These are phyloP conservation scores for Lasiosphaeriaceae sp. DNA, from an alignment of 495 filamentous ascomycete species.

Conservation along the genomic window DNA sequence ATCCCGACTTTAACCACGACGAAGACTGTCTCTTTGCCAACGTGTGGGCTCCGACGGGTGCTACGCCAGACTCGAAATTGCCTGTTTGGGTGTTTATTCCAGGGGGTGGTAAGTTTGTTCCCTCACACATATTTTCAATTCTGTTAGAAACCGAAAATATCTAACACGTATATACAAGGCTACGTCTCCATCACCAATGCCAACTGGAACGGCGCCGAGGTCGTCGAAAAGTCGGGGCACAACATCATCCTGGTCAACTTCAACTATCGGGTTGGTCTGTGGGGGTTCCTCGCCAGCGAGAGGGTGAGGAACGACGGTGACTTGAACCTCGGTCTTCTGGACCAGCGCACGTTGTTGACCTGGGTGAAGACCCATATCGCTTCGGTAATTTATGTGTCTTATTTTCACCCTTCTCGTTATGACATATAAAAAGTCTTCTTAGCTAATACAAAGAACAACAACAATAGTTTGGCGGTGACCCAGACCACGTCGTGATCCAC, in stretches of 20 bases:
- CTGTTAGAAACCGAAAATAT: too few relatives aligned
- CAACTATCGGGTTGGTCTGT: constrained; percentile 71
- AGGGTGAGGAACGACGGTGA: constrained; percentile 51
- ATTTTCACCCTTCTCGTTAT: background rate
- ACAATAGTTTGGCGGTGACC: constrained; percentile 68
- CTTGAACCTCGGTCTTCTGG: constrained; percentile 68
- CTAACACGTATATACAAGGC: constrained; percentile 32
- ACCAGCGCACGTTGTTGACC: constrained; percentile 61
- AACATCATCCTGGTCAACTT: constrained; percentile 69
- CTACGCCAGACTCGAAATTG: constrained; percentile 43
- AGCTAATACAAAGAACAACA: background rate
- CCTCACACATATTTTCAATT: too few relatives aligned
- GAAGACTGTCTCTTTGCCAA: constrained; percentile 78
- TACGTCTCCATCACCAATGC: constrained; percentile 60
- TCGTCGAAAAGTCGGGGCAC: constrained; percentile 55
- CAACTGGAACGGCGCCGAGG: constrained; percentile 60
- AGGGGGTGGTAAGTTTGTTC: constrained; percentile 60
- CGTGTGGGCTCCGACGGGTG: constrained; percentile 63
- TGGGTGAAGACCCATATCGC: constrained; percentile 68
- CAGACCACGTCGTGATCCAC: constrained; percentile 64
- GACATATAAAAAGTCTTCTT: background rate
- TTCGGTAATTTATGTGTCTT: constrained; percentile 33
- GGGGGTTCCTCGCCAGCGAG: constrained; percentile 66
- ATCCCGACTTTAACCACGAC: constrained; percentile 35
- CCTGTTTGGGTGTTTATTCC: constrained; percentile 74